A percentile compares a stretch with the other conserved stretches of the same genome.
Conservation (phyloP, 2,329 filamentous ascomycete species). For the Ophiostoma novo-ulmi region DNA sequence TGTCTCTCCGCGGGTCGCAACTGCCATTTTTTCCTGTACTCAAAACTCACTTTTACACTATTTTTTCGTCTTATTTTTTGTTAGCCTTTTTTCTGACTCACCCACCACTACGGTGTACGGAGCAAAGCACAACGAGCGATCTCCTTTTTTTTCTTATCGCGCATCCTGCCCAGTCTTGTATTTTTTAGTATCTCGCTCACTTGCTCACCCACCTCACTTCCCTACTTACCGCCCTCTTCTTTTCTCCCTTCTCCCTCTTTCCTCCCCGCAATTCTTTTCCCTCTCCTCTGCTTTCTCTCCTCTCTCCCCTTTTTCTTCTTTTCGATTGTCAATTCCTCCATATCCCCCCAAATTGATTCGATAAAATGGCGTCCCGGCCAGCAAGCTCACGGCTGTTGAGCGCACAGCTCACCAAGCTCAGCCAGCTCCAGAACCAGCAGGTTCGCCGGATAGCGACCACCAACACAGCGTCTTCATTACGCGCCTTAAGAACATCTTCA, state of each 20-base stretch:
- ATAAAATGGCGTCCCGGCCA: conserved; percentile 35
- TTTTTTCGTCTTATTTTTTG: conserved; percentile 13
- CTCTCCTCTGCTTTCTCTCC: neutral
- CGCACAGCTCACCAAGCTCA: conserved; percentile 25
- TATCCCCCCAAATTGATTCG: conserved; percentile 27
- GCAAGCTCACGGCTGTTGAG: conserved; percentile 30
- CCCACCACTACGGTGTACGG: conserved; percentile 15
- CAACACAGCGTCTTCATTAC: conserved; percentile 21
- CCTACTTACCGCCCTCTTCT: conserved; percentile 9
- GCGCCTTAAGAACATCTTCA: conserved; percentile 28
- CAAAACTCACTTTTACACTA: neutral
- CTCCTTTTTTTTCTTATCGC: conserved; percentile 21
- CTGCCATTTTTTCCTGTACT: neutral
- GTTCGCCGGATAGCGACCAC: conserved; percentile 31
- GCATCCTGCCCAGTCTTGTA: neutral
- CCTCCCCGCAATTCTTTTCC: neutral
- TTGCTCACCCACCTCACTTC: neutral
- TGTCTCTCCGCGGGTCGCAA: neutral
- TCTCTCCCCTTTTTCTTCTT: conserved; percentile 21
- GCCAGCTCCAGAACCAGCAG: conserved; percentile 23
- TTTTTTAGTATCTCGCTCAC: conserved; percentile 11
- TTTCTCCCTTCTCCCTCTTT: conserved; percentile 3
- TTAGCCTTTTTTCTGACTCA: conserved; percentile 12
- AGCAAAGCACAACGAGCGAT: conserved; percentile 15
- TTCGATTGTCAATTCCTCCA: conserved; percentile 1